Evolutionary conservation across 1,284 basidiomycete genomes (phyloP).

Genomic region (Naganishia albida): DNA sequence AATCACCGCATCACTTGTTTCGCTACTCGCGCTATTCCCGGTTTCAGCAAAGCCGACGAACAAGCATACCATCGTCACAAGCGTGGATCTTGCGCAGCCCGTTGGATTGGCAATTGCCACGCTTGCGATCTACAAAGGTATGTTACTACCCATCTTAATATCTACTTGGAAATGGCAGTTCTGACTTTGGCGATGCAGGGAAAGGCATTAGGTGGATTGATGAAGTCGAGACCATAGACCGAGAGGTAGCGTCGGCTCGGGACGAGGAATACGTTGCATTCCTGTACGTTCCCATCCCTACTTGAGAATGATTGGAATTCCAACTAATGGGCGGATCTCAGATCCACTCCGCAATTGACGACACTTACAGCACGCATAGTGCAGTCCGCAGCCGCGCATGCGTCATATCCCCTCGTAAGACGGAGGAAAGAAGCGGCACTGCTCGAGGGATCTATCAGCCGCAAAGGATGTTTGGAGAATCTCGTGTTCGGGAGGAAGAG

Average conservation of each 20-base stretch:
- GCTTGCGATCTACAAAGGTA: conserved; percentile 8
- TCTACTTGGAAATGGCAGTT: no score
- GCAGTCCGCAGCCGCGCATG: background rate
- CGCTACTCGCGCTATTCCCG: conserved; percentile 13
- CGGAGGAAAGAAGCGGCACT: conserved; percentile 6
- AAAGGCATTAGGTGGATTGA: conserved; percentile 1
- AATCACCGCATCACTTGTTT: conserved; percentile 1
- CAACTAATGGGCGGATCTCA: background rate
- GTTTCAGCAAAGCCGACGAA: background rate
- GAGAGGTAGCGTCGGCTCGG: background rate
- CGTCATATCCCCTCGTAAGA: conserved; percentile 7
- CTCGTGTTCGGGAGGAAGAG: background rate
- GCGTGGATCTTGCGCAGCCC: conserved; percentile 15
- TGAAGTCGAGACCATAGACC: background rate
- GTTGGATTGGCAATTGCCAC: conserved; percentile 11
- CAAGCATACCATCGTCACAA: conserved; percentile 4
- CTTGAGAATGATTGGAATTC: background rate
- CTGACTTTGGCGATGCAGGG: background rate
- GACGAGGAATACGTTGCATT: conserved; percentile 3
- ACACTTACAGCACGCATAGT: background rate
- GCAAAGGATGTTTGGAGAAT: conserved; percentile 4
- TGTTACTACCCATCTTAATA: background rate
- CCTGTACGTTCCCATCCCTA: conserved; percentile 3
- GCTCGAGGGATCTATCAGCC: background rate
- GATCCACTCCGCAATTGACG: background rate